Evolutionary conservation across 192 early-diverging fungal genomes (phyloP).

Genomic region (Linnemannia elongata): DNA sequence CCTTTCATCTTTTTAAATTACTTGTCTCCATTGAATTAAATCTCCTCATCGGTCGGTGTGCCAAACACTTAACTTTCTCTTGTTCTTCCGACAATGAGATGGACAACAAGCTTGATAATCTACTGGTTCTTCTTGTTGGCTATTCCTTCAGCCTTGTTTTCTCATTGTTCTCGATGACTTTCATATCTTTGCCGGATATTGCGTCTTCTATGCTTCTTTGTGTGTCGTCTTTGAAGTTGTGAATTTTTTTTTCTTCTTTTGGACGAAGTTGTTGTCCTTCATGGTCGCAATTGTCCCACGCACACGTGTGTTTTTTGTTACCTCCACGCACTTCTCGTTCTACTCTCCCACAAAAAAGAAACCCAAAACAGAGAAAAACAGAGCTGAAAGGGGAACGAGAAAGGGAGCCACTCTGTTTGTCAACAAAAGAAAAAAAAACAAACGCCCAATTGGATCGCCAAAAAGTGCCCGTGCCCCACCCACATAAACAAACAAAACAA

Average conservation of each 20-base stretch:
- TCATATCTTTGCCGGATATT: too few relatives aligned
- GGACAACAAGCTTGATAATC: neutral
- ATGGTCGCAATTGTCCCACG: constrained; percentile 6
- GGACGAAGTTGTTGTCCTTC: neutral
- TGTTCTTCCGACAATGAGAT: constrained; percentile 7
- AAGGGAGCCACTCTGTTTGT: too few relatives aligned
- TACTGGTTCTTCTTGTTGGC: neutral
- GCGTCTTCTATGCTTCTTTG: too few relatives aligned
- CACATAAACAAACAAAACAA: neutral
- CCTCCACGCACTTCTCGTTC: too few relatives aligned
- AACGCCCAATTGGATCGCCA: too few relatives aligned
- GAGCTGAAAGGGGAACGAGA: too few relatives aligned
- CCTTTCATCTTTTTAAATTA: neutral
- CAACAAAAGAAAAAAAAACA: too few relatives aligned
- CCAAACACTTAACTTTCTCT: too few relatives aligned
- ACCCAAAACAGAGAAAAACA: too few relatives aligned
- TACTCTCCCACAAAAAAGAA: neutral
- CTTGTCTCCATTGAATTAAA: neutral
- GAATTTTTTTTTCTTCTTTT: too few relatives aligned
- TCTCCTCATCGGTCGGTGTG: neutral
- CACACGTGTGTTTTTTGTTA: constrained; percentile 6
- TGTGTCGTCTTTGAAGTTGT: too few relatives aligned
- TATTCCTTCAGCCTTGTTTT: neutral
- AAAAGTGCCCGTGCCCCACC: neutral
- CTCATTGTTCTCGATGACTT: neutral